A percentile compares a stretch with the other conserved stretches of the same genome.
Evolutionary conservation across 345 rosid genomes (phyloP).

Genomic region (Jatropha curcas): DNA sequence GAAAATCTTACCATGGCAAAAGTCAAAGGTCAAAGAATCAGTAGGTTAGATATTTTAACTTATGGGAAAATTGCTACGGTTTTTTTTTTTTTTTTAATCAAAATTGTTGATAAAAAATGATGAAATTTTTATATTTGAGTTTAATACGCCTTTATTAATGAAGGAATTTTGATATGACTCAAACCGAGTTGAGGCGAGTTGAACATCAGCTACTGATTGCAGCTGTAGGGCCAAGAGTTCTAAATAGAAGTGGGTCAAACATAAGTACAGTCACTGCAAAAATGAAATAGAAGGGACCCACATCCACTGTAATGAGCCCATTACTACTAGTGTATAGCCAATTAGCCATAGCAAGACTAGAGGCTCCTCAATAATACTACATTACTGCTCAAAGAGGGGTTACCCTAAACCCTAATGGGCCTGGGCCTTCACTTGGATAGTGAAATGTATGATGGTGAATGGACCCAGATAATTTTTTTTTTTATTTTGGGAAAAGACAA

Average conservation of each 20-base stretch:
- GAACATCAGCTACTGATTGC: slow-evolving; percentile 28
- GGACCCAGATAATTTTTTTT: slow-evolving; percentile 18
- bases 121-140: too few species aligned
- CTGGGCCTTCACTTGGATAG: slow-evolving; percentile 1
- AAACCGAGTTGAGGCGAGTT: too few species aligned
- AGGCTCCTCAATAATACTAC: slow-evolving; percentile 18
- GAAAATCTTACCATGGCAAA: too few species aligned
- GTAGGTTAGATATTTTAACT: too few species aligned
- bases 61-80: too few species aligned
- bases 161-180: too few species aligned
- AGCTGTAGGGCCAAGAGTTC: neutral
- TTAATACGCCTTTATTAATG: too few species aligned
- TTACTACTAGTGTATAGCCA: neutral
- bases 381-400: too few species aligned
- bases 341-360: neutral
- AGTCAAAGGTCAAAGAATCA: too few species aligned
- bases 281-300: slow-evolving; percentile 20
- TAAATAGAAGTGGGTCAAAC: slow-evolving; percentile 22
- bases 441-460: slow-evolving; percentile 20
- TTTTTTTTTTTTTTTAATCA: too few species aligned
- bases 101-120: too few species aligned
- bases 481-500: slow-evolving; percentile 14
- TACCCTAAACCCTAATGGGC: neutral
- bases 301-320: neutral
- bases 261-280: slow-evolving; percentile 20